Base-by-base conservation (phyloP, 169 alveolate species). In the Plasmodium gonderi region DNA sequence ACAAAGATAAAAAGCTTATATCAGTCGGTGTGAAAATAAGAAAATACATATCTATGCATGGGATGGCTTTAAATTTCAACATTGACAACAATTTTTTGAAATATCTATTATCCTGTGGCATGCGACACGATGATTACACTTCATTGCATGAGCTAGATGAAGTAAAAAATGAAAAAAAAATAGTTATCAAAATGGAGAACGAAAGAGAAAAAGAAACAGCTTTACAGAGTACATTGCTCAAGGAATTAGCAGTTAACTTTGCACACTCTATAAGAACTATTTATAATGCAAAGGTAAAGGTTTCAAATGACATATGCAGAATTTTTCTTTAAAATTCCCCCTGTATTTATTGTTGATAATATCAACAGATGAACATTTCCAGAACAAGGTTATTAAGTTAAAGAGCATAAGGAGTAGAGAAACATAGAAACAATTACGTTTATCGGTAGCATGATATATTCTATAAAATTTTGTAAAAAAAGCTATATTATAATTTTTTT, bases 11-110 rank as follows among this genome's bases (percentile, higher is more conserved):
- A 60, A 95, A 95, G 82, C 75, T 92, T 29, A 68, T 89, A 40
- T 93, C 97, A 8, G 65, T 92, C 36, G 97, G 97, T 8, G 45
- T 95, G 45, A 94, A 90, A 67, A 90, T 92, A 68, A 69, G 92
- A 78, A 82, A 81, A 87, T 95, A 94, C 92, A 47, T 95, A 54
- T 78, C 96, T 26, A 74, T 79, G 85, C 97, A 95, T 49, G 97
- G 97, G n/a, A 69, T 95, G 80, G 94, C 97, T 40, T 47, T 95
- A 60, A 95, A 95, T 79, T 83, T 95, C 29, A 42, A 65, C 40
- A 65, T 87, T 54, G 72, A 91, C 60, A 74, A 65, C 11, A 51
- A 44, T 3, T 79, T 69, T 60, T 91, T 82, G 80, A 68, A 67
- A 65, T 65, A 68, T 44, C 49, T 95, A 72, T 78, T 92, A 29